Percentiles rank a stretch among this genome's conserved stretches.
Conservation (phyloP, 805 yeast species). For the Ogataea ganodermae region DNA sequence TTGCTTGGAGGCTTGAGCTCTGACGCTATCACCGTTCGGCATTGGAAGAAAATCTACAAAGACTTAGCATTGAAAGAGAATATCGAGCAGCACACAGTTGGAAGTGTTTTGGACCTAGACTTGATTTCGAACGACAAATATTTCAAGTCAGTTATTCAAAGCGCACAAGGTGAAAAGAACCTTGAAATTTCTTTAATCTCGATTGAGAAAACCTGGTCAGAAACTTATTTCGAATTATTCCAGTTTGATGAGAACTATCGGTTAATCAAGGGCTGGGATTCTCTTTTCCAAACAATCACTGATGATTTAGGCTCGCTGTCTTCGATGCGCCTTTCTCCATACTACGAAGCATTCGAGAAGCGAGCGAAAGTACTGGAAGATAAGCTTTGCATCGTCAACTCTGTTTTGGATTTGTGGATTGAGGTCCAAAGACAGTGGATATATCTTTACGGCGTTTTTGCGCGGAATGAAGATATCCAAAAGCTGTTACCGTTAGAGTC, state of each 20-base stretch:
- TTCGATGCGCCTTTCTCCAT: slow-evolving; percentile 72
- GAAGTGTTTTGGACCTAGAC: slow-evolving; percentile 63
- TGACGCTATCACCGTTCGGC: slow-evolving; percentile 61
- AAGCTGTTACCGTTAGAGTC: slow-evolving; percentile 70
- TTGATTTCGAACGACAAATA: slow-evolving; percentile 44
- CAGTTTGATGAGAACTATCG: slow-evolving; percentile 52
- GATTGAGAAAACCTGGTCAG: slow-evolving; percentile 60
- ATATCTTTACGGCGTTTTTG: slow-evolving; percentile 78
- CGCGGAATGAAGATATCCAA: slow-evolving; percentile 56
- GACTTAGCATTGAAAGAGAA: slow-evolving; percentile 21
- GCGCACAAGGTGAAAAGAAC: slow-evolving; percentile 72
- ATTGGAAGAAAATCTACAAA: slow-evolving; percentile 57
- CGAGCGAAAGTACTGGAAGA: slow-evolving; percentile 57
- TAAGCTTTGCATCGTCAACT: slow-evolving; percentile 50
- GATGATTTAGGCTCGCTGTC: slow-evolving; percentile 62
- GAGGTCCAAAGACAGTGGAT: slow-evolving; percentile 90
- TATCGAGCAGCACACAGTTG: slow-evolving; percentile 43
- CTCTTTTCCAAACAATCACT: slow-evolving; percentile 54
- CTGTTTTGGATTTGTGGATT: slow-evolving; percentile 67
- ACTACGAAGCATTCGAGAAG: slow-evolving; percentile 59
- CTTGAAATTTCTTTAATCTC: slow-evolving; percentile 57
- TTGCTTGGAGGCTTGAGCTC: slow-evolving; percentile 51
- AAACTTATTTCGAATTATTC: slow-evolving; percentile 51
- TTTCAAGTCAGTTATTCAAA: slow-evolving; percentile 51
- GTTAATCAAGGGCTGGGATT: slow-evolving; percentile 70